Base-by-base conservation (phyloP, 176 grass and related monocot species). In the Hordeum marinum region DNA sequence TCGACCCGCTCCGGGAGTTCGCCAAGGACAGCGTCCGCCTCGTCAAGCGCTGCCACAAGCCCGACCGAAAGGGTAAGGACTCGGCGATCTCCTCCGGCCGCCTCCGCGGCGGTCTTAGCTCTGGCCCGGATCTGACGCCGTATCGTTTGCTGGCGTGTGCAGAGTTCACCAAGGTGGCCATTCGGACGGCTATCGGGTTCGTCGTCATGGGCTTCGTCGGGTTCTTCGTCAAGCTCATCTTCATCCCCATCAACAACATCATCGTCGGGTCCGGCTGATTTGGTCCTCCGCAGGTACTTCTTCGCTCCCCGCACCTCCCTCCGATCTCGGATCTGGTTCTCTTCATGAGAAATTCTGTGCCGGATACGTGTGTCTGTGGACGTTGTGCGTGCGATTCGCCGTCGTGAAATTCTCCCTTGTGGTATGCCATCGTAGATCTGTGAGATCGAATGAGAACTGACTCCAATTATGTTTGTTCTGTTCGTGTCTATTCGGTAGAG, bases 21-120 rank as follows among this genome's bases (percentile, higher is more conserved):
- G 90, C 94, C 82, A 99, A 92, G 91, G 97, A 99, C 84, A 99
- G 97, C 88, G 37, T 99, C 43, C 97, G 97, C 78, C 97, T 99
- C 71, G 94, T 99, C 75, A 99, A 99, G 89, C 90, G 97, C 36
- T 99, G 97, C 87, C 97, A 99, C 94, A 99, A 96, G 90, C 97
- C 97, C 60, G 93, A 99, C 61, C 94, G 97, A 72, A 99, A 99
- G 77, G 92, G 94, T 94, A 66, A 48, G 36, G 17, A 52, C 26
- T 6, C 50, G 31, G 48, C 9, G 55, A 73, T 83, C 54, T 65
- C 36, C 42, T 73, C 24, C 42, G 3, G 8, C 32, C 32, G 7
- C 7, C 27, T 20, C 7, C 27, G 25, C 36, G 29, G 20, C 45
- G 36, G 45, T 41, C 25, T 52, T 7, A 35, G 14, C 13, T 82